Evolutionary conservation across 2,329 filamentous ascomycete species (phyloP).

Genomic region (Aspergillus unguis): DNA sequence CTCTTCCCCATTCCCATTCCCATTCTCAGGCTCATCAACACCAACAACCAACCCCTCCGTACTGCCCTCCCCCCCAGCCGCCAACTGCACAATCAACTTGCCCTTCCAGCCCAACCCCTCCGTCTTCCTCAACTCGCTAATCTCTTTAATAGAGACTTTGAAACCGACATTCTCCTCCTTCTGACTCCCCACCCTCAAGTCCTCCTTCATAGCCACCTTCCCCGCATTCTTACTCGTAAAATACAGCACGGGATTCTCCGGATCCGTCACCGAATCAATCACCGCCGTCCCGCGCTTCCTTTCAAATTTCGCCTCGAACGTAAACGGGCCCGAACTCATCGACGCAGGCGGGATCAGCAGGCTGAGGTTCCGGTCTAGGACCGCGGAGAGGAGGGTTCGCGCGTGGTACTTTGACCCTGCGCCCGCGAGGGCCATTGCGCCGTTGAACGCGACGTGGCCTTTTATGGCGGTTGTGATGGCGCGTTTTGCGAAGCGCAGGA

Average conservation of each 20-base stretch:
- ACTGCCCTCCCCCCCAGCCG: slow-evolving; percentile 51
- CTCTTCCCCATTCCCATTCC: background rate
- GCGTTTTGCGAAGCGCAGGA: slow-evolving; percentile 60
- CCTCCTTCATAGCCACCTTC: slow-evolving; percentile 4
- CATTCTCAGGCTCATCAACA: background rate
- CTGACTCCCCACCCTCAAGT: slow-evolving; percentile 48
- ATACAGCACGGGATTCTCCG: slow-evolving; percentile 50
- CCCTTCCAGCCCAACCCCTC: slow-evolving; percentile 82
- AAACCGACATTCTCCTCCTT: slow-evolving; percentile 60
- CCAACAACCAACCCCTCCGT: slow-evolving; percentile 66
- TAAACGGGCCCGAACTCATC: slow-evolving; percentile 58
- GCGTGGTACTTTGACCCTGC: background rate
- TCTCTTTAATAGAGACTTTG: slow-evolving; percentile 67
- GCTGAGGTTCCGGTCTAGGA: slow-evolving; percentile 54
- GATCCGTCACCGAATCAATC: slow-evolving; percentile 45
- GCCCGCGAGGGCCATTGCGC: slow-evolving; percentile 13
- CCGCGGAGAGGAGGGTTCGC: slow-evolving; percentile 28
- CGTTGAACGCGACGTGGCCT: slow-evolving; percentile 47
- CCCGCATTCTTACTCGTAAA: slow-evolving; percentile 48
- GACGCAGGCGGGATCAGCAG: slow-evolving; percentile 26
- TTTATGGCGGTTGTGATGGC: slow-evolving; percentile 63
- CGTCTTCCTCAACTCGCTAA: slow-evolving; percentile 72
- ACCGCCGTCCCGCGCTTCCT: slow-evolving; percentile 71
- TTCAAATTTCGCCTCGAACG: slow-evolving; percentile 69
- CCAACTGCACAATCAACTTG: slow-evolving; percentile 80